A percentile compares a stretch with the other conserved stretches of the same genome.
These are phyloP conservation scores for Lentinus tigrinus DNA, from an alignment of 768 basidiomycete genomes.

Conservation along the genomic window DNA sequence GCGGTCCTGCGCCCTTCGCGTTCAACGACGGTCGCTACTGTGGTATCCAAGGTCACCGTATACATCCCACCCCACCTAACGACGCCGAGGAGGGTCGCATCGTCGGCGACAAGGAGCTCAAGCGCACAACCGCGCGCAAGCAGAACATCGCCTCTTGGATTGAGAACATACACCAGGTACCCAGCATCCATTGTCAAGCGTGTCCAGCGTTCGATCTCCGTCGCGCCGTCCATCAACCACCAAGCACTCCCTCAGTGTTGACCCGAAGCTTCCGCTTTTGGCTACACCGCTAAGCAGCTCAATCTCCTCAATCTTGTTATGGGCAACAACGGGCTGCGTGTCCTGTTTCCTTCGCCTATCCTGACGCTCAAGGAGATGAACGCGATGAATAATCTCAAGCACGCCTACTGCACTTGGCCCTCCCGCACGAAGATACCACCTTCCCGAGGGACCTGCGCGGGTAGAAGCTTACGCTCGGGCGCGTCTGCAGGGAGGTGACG, in stretches of 20 bases:
- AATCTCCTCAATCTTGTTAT: slow-evolving; percentile 95
- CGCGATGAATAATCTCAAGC: slow-evolving; percentile 89
- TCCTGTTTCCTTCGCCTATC: slow-evolving; percentile 88
- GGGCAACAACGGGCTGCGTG: slow-evolving; percentile 96
- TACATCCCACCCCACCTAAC: slow-evolving; percentile 91
- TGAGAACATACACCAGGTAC: slow-evolving; percentile 86
- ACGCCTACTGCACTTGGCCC: slow-evolving; percentile 85
- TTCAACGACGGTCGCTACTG: slow-evolving; percentile 99
- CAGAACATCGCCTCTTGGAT: slow-evolving; percentile 98
- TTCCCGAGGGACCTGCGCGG: slow-evolving; percentile 90
- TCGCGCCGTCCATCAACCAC: slow-evolving; percentile 71
- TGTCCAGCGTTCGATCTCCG: slow-evolving; percentile 68
- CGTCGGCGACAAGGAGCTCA: slow-evolving; percentile 97
- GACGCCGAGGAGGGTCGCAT: slow-evolving; percentile 95
- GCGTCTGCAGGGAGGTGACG: slow-evolving; percentile 87
- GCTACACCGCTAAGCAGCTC: slow-evolving; percentile 95
- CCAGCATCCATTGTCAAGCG: slow-evolving; percentile 92
- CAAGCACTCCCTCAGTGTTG: slow-evolving; percentile 77
- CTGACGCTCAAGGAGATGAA: slow-evolving; percentile 96
- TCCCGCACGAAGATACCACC: slow-evolving; percentile 98
- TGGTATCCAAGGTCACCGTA: slow-evolving; percentile 94
- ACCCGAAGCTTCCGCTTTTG: slow-evolving; percentile 90
- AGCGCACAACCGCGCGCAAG: slow-evolving; percentile 85
- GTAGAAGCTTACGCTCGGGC: slow-evolving; percentile 82
- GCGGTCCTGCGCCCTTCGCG: slow-evolving; percentile 95